phyloP scores from a whole-genome alignment of 306 rosid species.

The Lupinus albus region DNA sequence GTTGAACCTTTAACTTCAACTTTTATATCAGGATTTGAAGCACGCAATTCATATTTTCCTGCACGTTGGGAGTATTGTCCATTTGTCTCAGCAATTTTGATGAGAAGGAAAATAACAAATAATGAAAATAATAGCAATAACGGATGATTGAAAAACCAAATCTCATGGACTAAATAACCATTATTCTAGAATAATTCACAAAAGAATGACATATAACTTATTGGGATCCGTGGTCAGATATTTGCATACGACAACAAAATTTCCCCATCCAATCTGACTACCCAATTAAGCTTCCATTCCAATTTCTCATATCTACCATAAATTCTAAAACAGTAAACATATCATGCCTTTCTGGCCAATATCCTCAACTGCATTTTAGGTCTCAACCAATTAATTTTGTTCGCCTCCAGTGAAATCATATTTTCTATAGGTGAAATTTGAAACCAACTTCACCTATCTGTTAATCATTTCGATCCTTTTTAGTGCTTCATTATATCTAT shows the following conservation, averaged over 20 bases:
- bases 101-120: constrained; percentile 18
- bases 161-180: not conserved
- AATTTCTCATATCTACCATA: constrained; percentile 15
- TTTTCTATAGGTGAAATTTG: constrained; percentile 12
- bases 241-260: not conserved
- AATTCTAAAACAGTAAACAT: constrained; percentile 1
- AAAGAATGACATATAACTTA: constrained; percentile 20
- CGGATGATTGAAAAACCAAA: constrained; percentile 15
- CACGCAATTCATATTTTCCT: constrained; percentile 82
- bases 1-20: constrained; percentile 78
- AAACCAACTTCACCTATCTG: constrained; percentile 16
- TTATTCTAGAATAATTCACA: constrained; percentile 28
- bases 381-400: constrained; percentile 17
- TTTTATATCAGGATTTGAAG: constrained; percentile 77
- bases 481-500: constrained; percentile 6
- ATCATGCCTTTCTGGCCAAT: constrained; percentile 6
- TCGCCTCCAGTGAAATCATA: constrained; percentile 21
- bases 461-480: constrained; percentile 16
- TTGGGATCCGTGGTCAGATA: constrained; percentile 15
- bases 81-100: constrained; percentile 19
- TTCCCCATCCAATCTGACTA: not conserved
- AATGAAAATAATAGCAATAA: constrained; percentile 16
- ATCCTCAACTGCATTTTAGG: constrained; percentile 19
- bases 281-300: constrained; percentile 18
- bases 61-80: constrained; percentile 43